Conservation (phyloP, 805 yeast species). For the Metschnikowia koreensis region DNA sequence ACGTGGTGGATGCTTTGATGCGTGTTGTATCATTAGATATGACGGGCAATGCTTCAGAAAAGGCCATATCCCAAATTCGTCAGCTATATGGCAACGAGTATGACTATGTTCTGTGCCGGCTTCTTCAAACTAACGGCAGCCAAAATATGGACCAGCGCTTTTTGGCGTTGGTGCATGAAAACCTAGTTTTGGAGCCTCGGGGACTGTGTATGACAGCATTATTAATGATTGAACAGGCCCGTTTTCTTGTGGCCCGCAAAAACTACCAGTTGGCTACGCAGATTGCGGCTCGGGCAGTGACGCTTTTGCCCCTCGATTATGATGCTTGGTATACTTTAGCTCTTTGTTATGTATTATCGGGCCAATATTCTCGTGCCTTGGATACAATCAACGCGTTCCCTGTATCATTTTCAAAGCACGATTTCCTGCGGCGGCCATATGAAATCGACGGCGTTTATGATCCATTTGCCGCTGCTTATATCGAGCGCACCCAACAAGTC, state of each 20-base stretch:
- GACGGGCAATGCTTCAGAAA: constrained; percentile 26
- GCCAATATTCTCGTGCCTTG: constrained; percentile 59
- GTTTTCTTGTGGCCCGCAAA: constrained; percentile 55
- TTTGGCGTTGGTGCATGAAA: constrained; percentile 39
- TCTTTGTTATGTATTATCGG: constrained; percentile 54
- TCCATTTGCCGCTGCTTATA: constrained; percentile 9
- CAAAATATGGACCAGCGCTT: constrained; percentile 48
- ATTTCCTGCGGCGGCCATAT: constrained; percentile 1
- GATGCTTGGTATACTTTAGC: constrained; percentile 68
- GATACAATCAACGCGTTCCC: constrained; percentile 74
- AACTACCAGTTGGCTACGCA: constrained; percentile 55
- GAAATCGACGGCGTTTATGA: constrained; percentile 15
- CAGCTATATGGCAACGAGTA: constrained; percentile 15
- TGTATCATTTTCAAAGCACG: constrained; percentile 31
- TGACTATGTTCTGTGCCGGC: constrained; percentile 37
- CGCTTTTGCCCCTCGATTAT: constrained; percentile 74
- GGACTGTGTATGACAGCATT: constrained; percentile 52
- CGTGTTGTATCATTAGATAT: constrained; percentile 42
- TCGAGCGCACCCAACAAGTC: constrained; percentile 9
- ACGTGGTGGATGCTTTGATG: constrained; percentile 50
- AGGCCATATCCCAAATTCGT: constrained; percentile 40
- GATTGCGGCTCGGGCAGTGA: constrained; percentile 59
- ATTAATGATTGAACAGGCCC: constrained; percentile 60
- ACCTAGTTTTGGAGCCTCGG: constrained; percentile 1
- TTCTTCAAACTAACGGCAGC: constrained; percentile 30